phyloP scores from a whole-genome alignment of 805 yeast genomes.

The Wickerhamomyces hampshirensis region DNA sequence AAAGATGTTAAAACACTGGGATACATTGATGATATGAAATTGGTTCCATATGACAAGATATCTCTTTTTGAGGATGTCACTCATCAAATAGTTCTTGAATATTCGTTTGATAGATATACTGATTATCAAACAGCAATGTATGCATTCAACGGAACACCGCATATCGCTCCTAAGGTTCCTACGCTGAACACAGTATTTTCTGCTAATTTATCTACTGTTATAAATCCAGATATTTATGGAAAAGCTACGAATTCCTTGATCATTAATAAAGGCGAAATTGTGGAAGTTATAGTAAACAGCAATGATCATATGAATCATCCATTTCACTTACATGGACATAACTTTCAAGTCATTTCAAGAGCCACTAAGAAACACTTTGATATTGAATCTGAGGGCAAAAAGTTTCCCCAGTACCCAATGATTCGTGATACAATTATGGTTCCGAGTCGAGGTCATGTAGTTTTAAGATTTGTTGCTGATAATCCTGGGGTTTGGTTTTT shows the following conservation, averaged over 20 bases:
- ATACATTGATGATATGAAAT: slow-evolving; percentile 28
- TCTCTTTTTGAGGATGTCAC: slow-evolving; percentile 50
- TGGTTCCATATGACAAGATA: slow-evolving; percentile 31
- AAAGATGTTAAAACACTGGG: slow-evolving; percentile 21
- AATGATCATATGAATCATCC: slow-evolving; percentile 76
- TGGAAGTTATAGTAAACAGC: slow-evolving; percentile 75
- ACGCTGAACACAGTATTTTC: slow-evolving; percentile 59
- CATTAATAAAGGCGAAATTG: slow-evolving; percentile 53
- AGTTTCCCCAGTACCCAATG: slow-evolving; percentile 51
- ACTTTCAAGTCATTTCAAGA: slow-evolving; percentile 55
- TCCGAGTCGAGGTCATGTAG: slow-evolving; percentile 60
- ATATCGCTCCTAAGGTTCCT: slow-evolving; percentile 66
- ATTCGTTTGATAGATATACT: slow-evolving; percentile 51
- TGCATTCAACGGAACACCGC: slow-evolving; percentile 61
- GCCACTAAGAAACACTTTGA: slow-evolving; percentile 34
- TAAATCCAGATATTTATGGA: slow-evolving; percentile 62
- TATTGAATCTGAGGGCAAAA: neutral
- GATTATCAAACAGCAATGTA: slow-evolving; percentile 68
- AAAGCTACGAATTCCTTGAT: slow-evolving; percentile 60
- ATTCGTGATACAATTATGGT: slow-evolving; percentile 71
- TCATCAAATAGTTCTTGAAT: slow-evolving; percentile 46
- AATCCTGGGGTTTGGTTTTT: slow-evolving; percentile 94
- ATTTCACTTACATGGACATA: slow-evolving; percentile 74
- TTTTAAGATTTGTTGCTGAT: slow-evolving; percentile 66
- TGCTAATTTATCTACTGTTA: slow-evolving; percentile 44